Evolutionary conservation across 768 basidiomycete species (phyloP).

Genomic region (Fomitopsis serialis): DNA sequence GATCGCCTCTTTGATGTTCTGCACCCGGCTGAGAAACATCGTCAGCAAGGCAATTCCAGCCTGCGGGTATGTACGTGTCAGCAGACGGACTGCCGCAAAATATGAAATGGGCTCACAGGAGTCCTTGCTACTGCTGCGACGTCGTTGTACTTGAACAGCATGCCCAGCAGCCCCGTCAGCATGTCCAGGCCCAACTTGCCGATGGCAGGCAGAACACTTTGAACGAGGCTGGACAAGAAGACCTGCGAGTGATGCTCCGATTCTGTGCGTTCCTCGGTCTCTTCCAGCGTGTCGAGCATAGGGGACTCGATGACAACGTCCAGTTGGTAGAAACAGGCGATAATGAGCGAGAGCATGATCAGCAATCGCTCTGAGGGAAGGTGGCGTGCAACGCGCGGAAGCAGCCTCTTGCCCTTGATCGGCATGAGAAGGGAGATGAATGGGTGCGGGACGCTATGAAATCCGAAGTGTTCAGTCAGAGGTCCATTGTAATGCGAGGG

Average conservation of each 20-base stretch:
- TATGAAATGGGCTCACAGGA: conserved; percentile 50
- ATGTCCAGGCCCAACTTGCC: conserved; percentile 75
- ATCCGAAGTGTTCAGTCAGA: background rate
- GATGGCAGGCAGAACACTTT: conserved; percentile 80
- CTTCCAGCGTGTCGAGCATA: conserved; percentile 60
- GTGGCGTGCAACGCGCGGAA: conserved; percentile 85
- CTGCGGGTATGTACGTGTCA: conserved; percentile 37
- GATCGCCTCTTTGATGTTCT: conserved; percentile 78
- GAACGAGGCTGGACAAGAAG: conserved; percentile 81
- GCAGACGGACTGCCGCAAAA: background rate
- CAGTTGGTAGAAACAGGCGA: conserved; percentile 91
- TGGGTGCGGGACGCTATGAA: conserved; percentile 81
- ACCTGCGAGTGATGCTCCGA: conserved; percentile 87
- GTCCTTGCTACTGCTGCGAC: conserved; percentile 70
- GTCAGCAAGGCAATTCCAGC: conserved; percentile 91
- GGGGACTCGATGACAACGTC: conserved; percentile 83
- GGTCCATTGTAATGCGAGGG: background rate
- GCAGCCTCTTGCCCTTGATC: conserved; percentile 88
- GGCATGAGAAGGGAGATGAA: conserved; percentile 89
- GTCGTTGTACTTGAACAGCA: conserved; percentile 77
- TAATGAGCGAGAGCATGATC: conserved; percentile 83
- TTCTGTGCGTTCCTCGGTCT: conserved; percentile 56
- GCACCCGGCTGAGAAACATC: conserved; percentile 87
- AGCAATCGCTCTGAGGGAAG: conserved; percentile 75
- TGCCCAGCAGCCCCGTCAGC: conserved; percentile 79